These are phyloP conservation scores for Suillus clintonianus DNA, from an alignment of 768 basidiomycete genomes.

Conservation along the genomic window DNA sequence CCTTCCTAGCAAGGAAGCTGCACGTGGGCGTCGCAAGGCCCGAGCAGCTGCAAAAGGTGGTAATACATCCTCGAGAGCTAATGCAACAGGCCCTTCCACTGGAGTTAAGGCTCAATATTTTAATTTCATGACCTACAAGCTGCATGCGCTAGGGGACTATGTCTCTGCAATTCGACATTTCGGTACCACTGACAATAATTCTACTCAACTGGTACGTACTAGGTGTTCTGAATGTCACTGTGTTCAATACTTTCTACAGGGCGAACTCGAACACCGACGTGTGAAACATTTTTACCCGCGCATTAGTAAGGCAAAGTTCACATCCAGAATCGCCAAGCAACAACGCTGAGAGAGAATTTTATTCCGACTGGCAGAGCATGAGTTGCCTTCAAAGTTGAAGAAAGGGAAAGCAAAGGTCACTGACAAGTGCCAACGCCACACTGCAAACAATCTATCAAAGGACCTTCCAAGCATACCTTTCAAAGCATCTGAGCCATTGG, in stretches of 20 bases:
- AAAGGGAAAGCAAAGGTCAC: background rate
- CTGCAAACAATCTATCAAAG: background rate
- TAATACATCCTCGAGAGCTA: background rate
- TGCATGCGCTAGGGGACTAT: conserved; percentile 37
- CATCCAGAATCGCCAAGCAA: conserved; percentile 30
- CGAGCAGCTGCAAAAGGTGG: background rate
- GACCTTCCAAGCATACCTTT: conserved; percentile 9
- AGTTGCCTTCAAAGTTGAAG: background rate
- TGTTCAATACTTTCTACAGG: conserved; percentile 22
- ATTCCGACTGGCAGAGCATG: background rate
- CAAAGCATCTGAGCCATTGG: conserved; percentile 10
- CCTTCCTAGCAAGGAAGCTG: conserved; percentile 32
- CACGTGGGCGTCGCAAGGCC: conserved; percentile 12
- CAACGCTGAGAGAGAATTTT: conserved; percentile 16
- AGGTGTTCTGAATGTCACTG: background rate
- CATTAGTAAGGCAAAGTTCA: conserved; percentile 36
- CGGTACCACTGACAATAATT: conserved; percentile 40
- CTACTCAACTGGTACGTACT: conserved; percentile 34
- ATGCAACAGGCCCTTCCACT: background rate
- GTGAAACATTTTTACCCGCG: conserved; percentile 39
- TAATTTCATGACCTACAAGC: conserved; percentile 32
- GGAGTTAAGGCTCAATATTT: background rate
- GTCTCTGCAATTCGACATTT: conserved; percentile 19
- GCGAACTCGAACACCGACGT: conserved; percentile 37
- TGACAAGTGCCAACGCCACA: background rate